Base-by-base conservation (phyloP, 805 yeast genomes). In the Yamadazyma kitorensis region DNA sequence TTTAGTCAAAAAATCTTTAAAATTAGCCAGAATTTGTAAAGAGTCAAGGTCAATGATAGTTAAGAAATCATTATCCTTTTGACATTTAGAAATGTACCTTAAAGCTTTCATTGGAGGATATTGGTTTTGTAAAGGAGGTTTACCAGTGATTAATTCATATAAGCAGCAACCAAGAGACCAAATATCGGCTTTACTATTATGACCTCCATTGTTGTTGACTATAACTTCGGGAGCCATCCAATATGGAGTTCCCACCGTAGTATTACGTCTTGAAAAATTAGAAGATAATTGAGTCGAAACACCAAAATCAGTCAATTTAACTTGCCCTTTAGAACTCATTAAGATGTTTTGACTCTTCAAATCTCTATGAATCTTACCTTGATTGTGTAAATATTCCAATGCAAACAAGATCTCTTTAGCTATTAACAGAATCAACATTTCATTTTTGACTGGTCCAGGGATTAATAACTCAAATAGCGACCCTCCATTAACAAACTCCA, bases 111-210 rank as follows among this genome's bases (percentile, higher is more conserved):
- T 66, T 4, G 73, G 72, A 1, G 69, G 49, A 39, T 45, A 57
- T 11, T 51, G 52, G 19, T 45, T 55, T 39, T 67, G 72, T 21
- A 80, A 53, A 7, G 94, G 93, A 1, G 94, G 93, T 44, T 72
- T 80, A 0, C 89, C 87, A 19, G 68, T 68, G 9, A 82, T 80
- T 41, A 84, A 57, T 51, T 84, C 94, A 37, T 79, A 79, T 2
- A 85, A 78, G 22, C 91, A 83, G 40, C 86, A 82, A 1, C 91
- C 93, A 39, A 83, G 59, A 6, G 86, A 80, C 93, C 93, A 83
- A 3, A 83, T 71, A 55, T 83, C 93, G 0, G 91, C 89, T 33
- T 76, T 72, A 43, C 41, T 66, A 34, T 62, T 53, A 43, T 68
- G 72, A 34, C 74, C 80, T n/a, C 79, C 76, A 45, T 79, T 75